Conservation (phyloP, 1,284 basidiomycete genomes). For the Cryptococcus sp. region DNA sequence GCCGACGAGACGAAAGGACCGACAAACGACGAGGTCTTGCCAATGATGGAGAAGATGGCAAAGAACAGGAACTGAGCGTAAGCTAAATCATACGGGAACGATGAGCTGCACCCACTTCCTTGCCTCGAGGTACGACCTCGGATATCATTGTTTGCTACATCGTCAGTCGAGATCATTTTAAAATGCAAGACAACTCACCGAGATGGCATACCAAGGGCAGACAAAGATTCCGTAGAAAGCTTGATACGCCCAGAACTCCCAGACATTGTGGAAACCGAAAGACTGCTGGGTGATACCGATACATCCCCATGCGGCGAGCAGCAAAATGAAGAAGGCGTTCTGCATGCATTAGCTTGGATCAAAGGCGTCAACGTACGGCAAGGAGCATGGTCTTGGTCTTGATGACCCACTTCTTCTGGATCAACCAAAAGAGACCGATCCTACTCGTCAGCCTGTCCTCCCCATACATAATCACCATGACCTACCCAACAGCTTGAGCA, state of each 20-base stretch:
- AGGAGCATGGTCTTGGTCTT: constrained; percentile 60
- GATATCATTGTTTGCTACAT: constrained; percentile 69
- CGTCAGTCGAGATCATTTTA: neutral
- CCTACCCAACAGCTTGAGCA: constrained; percentile 65
- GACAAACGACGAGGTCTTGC: constrained; percentile 66
- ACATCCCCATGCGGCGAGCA: constrained; percentile 63
- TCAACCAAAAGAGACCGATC: constrained; percentile 64
- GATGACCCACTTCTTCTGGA: constrained; percentile 66
- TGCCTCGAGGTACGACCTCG: constrained; percentile 63
- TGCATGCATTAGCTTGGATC: constrained; percentile 60
- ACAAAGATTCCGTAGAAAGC: constrained; percentile 75
- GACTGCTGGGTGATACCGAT: constrained; percentile 72
- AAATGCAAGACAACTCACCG: constrained; percentile 15
- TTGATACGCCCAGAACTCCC: constrained; percentile 82
- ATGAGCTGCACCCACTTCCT: constrained; percentile 19
- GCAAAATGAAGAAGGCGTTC: constrained; percentile 40
- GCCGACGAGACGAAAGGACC: constrained; percentile 64
- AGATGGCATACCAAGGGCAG: constrained; percentile 76
- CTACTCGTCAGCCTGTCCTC: constrained; percentile 4
- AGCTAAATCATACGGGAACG: constrained; percentile 64
- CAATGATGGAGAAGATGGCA: constrained; percentile 38
- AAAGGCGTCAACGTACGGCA: constrained; percentile 52
- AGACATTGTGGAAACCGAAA: constrained; percentile 72
- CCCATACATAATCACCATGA: constrained; percentile 5
- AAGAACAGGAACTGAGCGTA: constrained; percentile 50